Conservation (phyloP, 768 basidiomycete genomes). For the Hydnum rufescens region DNA sequence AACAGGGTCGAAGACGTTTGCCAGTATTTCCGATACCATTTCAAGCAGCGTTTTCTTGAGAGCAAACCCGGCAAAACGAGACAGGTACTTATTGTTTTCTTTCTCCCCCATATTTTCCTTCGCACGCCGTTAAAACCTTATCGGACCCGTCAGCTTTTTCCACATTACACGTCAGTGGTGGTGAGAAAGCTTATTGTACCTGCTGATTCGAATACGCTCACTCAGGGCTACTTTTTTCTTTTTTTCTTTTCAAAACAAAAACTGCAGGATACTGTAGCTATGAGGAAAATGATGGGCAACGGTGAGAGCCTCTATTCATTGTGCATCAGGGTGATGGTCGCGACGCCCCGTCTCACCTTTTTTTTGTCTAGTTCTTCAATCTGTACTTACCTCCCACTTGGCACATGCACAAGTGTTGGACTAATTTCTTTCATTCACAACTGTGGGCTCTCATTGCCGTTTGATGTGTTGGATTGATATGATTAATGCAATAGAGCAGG, state of each 20-base stretch:
- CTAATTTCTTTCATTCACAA: too few relatives aligned
- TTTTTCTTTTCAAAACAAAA: background rate
- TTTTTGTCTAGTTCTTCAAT: too few relatives aligned
- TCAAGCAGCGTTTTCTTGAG: slow-evolving; percentile 9
- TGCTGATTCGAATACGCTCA: too few relatives aligned
- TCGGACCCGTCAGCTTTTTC: background rate
- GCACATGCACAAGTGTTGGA: too few relatives aligned
- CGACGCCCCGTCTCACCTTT: too few relatives aligned
- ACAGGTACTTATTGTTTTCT: background rate
- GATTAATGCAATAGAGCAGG: too few relatives aligned
- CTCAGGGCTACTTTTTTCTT: too few relatives aligned
- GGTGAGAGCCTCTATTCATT: background rate
- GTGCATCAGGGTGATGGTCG: too few relatives aligned
- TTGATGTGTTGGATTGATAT: too few relatives aligned
- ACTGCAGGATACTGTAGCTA: background rate
- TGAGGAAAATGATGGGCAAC: background rate
- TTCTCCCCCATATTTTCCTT: background rate
- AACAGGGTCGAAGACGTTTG: slow-evolving; percentile 10
- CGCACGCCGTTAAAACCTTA: background rate
- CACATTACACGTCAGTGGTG: background rate
- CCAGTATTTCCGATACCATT: slow-evolving; percentile 8
- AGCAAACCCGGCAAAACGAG: slow-evolving; percentile 2
- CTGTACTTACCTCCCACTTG: too few relatives aligned
- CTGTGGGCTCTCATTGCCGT: too few relatives aligned
- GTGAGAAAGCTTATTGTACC: background rate